phyloP scores from a whole-genome alignment of 2,329 filamentous ascomycete genomes.

The Fusarium equiseti region DNA sequence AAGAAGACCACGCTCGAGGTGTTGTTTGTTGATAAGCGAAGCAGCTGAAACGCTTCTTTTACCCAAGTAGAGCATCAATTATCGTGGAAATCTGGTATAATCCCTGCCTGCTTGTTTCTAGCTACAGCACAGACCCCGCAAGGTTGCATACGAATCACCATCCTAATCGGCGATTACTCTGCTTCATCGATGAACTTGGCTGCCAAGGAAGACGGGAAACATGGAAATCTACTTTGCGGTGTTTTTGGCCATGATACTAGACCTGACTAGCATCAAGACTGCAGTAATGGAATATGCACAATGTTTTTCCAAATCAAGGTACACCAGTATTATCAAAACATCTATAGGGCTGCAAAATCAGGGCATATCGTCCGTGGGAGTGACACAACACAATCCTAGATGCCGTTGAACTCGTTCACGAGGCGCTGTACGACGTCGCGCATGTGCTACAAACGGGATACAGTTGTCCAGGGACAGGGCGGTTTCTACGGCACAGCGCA shows the following conservation, averaged over 20 bases:
- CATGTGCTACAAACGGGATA: slow-evolving; percentile 31
- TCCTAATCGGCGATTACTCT: slow-evolving; percentile 36
- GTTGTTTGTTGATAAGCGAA: slow-evolving; percentile 19
- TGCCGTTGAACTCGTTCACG: slow-evolving; percentile 30
- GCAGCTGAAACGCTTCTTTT: slow-evolving; percentile 35
- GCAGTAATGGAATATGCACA: not conserved
- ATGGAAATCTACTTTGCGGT: slow-evolving; percentile 29
- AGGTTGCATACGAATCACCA: slow-evolving; percentile 16
- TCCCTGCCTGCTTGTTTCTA: slow-evolving; percentile 6
- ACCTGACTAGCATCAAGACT: slow-evolving; percentile 8
- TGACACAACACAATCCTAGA: not conserved
- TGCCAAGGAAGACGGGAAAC: slow-evolving; percentile 33
- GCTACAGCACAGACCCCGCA: slow-evolving; percentile 26
- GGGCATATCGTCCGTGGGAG: slow-evolving; percentile 12
- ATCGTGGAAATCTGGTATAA: not conserved
- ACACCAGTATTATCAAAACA: slow-evolving; percentile 15
- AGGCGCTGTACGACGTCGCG: slow-evolving; percentile 42
- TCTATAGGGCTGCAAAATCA: slow-evolving; percentile 40
- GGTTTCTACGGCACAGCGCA: slow-evolving; percentile 35
- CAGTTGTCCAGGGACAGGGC: slow-evolving; percentile 23
- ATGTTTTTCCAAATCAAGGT: not conserved
- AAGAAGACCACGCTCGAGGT: slow-evolving; percentile 11
- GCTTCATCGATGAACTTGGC: slow-evolving; percentile 16
- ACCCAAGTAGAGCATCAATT: not conserved
- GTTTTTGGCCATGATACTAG: slow-evolving; percentile 18